Conservation (phyloP, 306 rosid genomes). For the Carpinus viminea region DNA sequence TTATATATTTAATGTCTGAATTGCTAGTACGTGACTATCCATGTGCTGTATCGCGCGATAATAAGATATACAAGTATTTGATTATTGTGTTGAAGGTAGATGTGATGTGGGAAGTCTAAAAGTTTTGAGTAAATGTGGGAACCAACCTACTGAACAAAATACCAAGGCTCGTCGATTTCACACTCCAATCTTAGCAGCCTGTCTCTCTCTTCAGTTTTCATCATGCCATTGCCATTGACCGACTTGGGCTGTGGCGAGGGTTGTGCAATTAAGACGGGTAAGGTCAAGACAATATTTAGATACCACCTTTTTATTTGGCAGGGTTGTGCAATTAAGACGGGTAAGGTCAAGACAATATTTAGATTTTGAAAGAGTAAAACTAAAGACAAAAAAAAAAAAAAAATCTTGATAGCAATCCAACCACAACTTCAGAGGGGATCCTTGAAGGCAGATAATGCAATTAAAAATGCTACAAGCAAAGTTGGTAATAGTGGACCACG, state of each 20-base stretch:
- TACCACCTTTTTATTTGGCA: too few species aligned
- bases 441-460: too few species aligned
- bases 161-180: constrained; percentile 1
- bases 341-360: neutral
- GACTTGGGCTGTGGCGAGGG: neutral
- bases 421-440: too few species aligned
- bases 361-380: too few species aligned
- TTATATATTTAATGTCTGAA: too few species aligned
- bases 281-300: neutral
- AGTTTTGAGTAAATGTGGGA: neutral
- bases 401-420: neutral
- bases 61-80: too few species aligned
- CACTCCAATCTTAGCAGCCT: neutral
- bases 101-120: neutral
- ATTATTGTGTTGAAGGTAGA: neutral
- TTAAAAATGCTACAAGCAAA: too few species aligned
- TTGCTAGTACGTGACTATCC: too few species aligned
- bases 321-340: neutral
- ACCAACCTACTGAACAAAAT: constrained; percentile 16
- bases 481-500: too few species aligned
- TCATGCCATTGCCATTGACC: neutral
- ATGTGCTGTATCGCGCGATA: too few species aligned
- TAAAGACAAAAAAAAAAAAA: neutral
- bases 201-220: neutral
- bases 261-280: neutral